Evolutionary conservation across 139 green algal species (phyloP).

Genomic region (Picochlorum sp.): DNA sequence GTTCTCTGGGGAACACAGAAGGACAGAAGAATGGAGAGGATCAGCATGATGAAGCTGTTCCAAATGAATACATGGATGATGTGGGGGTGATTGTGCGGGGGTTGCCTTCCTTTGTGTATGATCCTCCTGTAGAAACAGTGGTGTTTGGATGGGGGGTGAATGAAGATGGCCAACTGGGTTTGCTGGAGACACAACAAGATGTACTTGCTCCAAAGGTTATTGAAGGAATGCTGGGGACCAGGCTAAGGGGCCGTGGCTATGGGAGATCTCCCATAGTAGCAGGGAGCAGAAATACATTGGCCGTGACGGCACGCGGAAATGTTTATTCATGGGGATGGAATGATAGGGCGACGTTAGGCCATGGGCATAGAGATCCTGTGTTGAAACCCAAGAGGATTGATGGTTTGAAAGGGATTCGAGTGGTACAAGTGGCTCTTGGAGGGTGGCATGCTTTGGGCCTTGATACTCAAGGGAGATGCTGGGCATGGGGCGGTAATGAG

Average conservation of each 20-base stretch:
- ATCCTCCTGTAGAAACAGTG: conserved; percentile 69
- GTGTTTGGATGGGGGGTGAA: conserved; percentile 74
- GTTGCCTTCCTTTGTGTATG: conserved; percentile 20
- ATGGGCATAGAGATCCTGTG: conserved; percentile 45
- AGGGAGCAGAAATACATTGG: conserved; percentile 56
- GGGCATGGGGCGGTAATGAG: conserved; percentile 82
- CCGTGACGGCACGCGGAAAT: conserved; percentile 49
- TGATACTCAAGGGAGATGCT: conserved; percentile 23
- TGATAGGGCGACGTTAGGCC: conserved; percentile 65
- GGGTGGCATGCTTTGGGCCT: conserved; percentile 87
- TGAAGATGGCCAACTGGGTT: conserved; percentile 73
- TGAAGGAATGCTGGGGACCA: conserved; percentile 52
- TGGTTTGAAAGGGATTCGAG: conserved; percentile 41
- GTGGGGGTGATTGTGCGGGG: background rate
- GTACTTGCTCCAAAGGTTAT: conserved; percentile 55
- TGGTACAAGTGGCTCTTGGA: conserved; percentile 75
- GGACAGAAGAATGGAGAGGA: background rate
- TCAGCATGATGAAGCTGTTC: background rate
- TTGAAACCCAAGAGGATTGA: conserved; percentile 49
- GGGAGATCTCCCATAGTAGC: conserved; percentile 24
- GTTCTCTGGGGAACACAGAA: background rate
- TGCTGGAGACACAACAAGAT: conserved; percentile 21
- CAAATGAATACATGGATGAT: background rate
- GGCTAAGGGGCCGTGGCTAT: conserved; percentile 41
- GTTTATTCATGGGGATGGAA: conserved; percentile 81